Evolutionary conservation across 2,329 filamentous ascomycete species (phyloP).

Genomic region (Drechmeria coniospora): DNA sequence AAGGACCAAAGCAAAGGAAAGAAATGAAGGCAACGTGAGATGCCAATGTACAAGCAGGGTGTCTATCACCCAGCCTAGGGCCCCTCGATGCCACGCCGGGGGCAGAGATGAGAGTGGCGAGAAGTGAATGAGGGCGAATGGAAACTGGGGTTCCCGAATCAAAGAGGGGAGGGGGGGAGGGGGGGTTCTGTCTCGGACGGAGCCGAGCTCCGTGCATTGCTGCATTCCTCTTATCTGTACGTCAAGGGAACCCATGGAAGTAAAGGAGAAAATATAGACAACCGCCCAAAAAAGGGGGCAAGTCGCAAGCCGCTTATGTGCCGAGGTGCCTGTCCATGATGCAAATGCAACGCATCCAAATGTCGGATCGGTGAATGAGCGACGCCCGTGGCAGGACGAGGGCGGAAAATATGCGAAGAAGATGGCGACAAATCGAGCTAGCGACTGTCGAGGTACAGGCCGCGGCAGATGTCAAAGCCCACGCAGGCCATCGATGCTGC

Average conservation of each 20-base stretch:
- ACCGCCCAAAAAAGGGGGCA: conserved; percentile 12
- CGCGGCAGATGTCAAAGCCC: conserved; percentile 18
- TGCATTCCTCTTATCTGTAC: conserved; percentile 44
- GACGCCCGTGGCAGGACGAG: conserved; percentile 17
- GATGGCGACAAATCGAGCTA: conserved; percentile 24
- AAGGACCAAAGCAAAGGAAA: conserved; percentile 18
- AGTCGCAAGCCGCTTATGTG: conserved; percentile 30
- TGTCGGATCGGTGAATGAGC: conserved; percentile 26
- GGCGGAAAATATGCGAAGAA: not conserved
- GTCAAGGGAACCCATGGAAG: conserved; percentile 11
- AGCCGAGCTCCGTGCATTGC: conserved; percentile 44
- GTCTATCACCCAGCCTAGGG: no score
- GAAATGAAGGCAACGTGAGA: conserved; percentile 18
- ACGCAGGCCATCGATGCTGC: conserved; percentile 2
- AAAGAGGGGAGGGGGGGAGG: conserved; percentile 12
- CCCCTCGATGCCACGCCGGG: no score
- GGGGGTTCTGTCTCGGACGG: conserved; percentile 29
- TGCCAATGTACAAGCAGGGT: conserved; percentile 8
- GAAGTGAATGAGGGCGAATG: conserved; percentile 8
- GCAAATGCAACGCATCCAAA: conserved; percentile 37
- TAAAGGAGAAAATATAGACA: conserved; percentile 14
- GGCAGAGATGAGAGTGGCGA: no score
- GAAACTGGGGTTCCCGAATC: conserved; percentile 7
- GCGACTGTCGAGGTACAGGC: conserved; percentile 25
- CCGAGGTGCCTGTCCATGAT: conserved; percentile 29